Evolutionary conservation across 2,329 filamentous ascomycete genomes (phyloP).

Genomic region (Didymella pomorum): DNA sequence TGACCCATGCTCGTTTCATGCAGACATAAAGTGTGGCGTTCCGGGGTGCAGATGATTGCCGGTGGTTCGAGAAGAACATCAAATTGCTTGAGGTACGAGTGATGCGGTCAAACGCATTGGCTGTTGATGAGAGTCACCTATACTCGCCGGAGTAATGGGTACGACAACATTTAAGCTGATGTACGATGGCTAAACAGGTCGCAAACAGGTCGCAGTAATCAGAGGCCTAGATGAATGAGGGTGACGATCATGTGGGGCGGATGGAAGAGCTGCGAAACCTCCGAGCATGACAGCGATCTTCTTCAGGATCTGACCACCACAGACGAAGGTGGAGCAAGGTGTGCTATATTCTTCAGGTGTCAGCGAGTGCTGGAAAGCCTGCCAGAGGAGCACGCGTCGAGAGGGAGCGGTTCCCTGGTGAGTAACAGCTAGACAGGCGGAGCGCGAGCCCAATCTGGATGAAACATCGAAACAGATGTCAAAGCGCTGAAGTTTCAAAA

Average conservation of each 20-base stretch:
- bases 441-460: slow-evolving; percentile 4
- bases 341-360: background rate
- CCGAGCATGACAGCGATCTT: background rate
- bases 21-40: slow-evolving; percentile 34
- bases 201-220: slow-evolving; percentile 30
- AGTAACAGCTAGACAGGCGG: background rate
- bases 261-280: slow-evolving; percentile 19
- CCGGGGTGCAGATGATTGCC: slow-evolving; percentile 44
- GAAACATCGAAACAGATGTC: slow-evolving; percentile 10
- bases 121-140: slow-evolving; percentile 9
- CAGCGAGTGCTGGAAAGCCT: background rate
- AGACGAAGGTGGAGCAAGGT: background rate
- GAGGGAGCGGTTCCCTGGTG: background rate
- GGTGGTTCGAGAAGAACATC: slow-evolving; percentile 32
- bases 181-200: slow-evolving; percentile 36
- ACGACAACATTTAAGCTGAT: slow-evolving; percentile 20
- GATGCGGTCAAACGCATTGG: background rate
- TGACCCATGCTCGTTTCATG: slow-evolving; percentile 31
- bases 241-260: slow-evolving; percentile 19
- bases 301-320: background rate
- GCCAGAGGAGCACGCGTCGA: background rate
- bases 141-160: slow-evolving; percentile 19
- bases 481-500: slow-evolving; percentile 9
- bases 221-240: slow-evolving; percentile 11
- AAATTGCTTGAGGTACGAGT: slow-evolving; percentile 22